Conservation (phyloP, 352 stramenopile genomes). For the Phytophthora tentaculata region DNA sequence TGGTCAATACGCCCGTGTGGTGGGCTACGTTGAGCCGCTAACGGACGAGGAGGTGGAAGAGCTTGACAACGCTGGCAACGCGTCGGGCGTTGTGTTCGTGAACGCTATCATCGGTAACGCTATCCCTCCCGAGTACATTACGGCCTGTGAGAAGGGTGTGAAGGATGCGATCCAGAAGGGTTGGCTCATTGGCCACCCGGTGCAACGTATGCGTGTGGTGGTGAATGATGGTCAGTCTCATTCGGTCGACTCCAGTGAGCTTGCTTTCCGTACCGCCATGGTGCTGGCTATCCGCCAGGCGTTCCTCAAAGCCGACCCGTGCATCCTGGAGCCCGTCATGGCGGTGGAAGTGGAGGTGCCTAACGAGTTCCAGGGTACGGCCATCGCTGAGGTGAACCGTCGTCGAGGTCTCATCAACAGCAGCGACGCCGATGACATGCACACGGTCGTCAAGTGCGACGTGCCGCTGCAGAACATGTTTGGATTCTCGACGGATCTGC, state of each 20-base stretch:
- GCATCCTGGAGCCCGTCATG: slow-evolving; percentile 98
- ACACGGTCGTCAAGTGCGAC: slow-evolving; percentile 91
- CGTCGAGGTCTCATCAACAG: slow-evolving; percentile 96
- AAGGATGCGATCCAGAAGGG: slow-evolving; percentile 96
- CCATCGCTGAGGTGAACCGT: slow-evolving; percentile 94
- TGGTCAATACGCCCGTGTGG: slow-evolving; percentile 97
- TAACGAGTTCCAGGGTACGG: slow-evolving; percentile 96
- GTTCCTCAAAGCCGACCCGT: slow-evolving; percentile 93
- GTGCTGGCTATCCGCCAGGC: slow-evolving; percentile 94
- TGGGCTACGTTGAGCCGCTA: slow-evolving; percentile 98
- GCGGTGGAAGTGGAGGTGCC: slow-evolving; percentile 94
- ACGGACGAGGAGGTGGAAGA: slow-evolving; percentile 78
- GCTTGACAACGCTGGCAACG: slow-evolving; percentile 38
- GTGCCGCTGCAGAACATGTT: slow-evolving; percentile 99
- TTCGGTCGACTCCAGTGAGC: slow-evolving; percentile 98
- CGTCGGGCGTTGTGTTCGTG: slow-evolving; percentile 92
- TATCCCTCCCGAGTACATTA: slow-evolving; percentile 99
- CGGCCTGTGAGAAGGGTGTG: slow-evolving; percentile 97
- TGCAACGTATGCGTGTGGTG: slow-evolving; percentile 87
- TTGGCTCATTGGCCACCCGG: slow-evolving; percentile 95
- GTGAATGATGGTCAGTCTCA: slow-evolving; percentile 94
- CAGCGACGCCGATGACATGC: slow-evolving; percentile 95
- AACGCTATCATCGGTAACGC: slow-evolving; percentile 98
- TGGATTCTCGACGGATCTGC: slow-evolving; percentile 97
- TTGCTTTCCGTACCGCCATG: slow-evolving; percentile 98